phyloP scores from a whole-genome alignment of 768 basidiomycete species.

The Omphalotus guepiniiformis region DNA sequence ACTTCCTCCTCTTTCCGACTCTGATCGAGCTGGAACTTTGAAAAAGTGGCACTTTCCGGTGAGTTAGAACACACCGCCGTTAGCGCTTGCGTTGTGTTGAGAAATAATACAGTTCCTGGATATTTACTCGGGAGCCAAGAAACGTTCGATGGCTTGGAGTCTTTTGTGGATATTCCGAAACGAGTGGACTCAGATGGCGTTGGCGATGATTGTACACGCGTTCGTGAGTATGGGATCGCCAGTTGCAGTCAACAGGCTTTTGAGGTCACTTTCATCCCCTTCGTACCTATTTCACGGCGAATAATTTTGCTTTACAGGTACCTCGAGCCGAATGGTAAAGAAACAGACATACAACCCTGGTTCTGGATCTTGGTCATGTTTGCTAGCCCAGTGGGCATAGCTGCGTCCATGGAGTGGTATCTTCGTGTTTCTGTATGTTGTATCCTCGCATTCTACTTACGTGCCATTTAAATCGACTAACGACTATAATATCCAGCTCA shows the following conservation, averaged over 20 bases:
- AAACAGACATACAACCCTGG: constrained; percentile 54
- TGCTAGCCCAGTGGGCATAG: constrained; percentile 37
- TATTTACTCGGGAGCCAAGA: background rate
- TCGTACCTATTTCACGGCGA: background rate
- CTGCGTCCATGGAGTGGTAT: constrained; percentile 50
- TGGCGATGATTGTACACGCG: constrained; percentile 1
- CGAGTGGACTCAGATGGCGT: background rate
- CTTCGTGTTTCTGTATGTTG: constrained; percentile 35
- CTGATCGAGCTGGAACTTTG: background rate
- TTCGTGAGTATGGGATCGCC: background rate
- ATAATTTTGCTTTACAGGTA: constrained; percentile 35
- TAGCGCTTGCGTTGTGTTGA: background rate
- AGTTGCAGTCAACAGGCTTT: constrained; percentile 5
- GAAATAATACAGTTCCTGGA: constrained; percentile 3
- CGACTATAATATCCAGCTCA: constrained; percentile 3
- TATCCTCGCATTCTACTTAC: background rate
- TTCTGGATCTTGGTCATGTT: constrained; percentile 58
- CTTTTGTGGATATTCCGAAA: background rate
- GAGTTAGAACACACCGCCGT: background rate
- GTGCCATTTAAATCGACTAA: background rate
- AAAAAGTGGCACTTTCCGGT: background rate
- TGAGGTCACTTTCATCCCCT: constrained; percentile 5
- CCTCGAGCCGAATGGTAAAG: constrained; percentile 51
- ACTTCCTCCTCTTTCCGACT: constrained; percentile 4
- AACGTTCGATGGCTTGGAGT: background rate